Evolutionary conservation across 1,139 yeast species (phyloP), one percentile per base, ranked within the genome.

Genomic region (Taphrina betulina): DNA sequence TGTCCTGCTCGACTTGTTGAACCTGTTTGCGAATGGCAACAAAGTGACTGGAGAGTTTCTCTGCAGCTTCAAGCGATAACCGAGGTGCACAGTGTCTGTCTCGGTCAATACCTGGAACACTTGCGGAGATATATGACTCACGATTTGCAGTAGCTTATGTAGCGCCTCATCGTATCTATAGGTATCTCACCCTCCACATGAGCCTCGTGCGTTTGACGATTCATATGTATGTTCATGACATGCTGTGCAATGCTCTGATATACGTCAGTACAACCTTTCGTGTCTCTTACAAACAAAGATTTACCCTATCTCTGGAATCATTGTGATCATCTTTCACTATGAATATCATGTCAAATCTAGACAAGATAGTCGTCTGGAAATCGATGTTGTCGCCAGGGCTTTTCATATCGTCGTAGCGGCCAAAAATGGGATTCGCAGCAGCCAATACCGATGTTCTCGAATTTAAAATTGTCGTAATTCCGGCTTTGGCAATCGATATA

Each of bases 401-500:
- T 71, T 89, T 90, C 76, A 86, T 79, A 62, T 92, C 97, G 69
- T 92, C 97, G 69, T 92, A 92, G 63, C 97, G 79, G 60, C 99
- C 99, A 69, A 85, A 92, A 29, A 89, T 82, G 5, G 99, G 99
- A 70, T 94, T 94, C 3, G 98, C 98, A 23, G 98, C 98, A 0
- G 98, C 98, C 53, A 94, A 75, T 1, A 94, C 98, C 37, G 95
- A 83, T 0, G 98, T 92, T 72, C 99, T 79, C 1, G 98, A 90
- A 69, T 92, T 92, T 63, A 92, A 77, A 58, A 92, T 89, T 0
- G 99, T 94, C 2, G 97, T 92, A 64, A 92, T 92, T 70, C 99
- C 99, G 7, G 99, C 99, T 70, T 92, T 92, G 45, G 98, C 98
- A 69, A 92, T 89, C n/a, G 97, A 90, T 63, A 92, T 92, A 0